These are phyloP conservation scores for Pythium chondricola DNA, from an alignment of 352 stramenopile species.

Conservation along the genomic window DNA sequence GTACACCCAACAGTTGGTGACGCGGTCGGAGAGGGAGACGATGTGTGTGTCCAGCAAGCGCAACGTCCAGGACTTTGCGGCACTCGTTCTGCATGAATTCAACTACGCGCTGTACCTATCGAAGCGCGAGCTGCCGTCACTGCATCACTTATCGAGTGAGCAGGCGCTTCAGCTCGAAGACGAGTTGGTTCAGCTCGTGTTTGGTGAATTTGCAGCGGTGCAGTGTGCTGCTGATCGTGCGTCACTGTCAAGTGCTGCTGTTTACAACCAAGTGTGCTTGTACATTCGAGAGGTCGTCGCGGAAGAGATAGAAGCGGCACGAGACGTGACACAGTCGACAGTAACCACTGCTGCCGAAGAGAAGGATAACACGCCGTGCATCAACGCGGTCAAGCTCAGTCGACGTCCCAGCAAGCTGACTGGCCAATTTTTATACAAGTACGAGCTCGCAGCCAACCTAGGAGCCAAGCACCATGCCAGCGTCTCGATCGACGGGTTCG, in stretches of 20 bases:
- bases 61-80: conserved; percentile 32
- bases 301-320: neutral
- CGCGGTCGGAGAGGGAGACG: conserved; percentile 16
- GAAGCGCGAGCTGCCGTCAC: neutral
- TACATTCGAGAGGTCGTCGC: conserved; percentile 5
- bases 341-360: neutral
- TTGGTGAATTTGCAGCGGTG: conserved; percentile 8
- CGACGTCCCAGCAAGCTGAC: conserved; percentile 12
- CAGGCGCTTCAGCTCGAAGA: neutral
- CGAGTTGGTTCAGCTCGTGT: conserved; percentile 10
- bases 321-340: neutral
- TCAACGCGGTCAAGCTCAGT: conserved; percentile 10
- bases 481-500: conserved; percentile 13
- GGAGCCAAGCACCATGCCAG: conserved; percentile 11
- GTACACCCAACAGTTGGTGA: conserved; percentile 58
- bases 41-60: neutral
- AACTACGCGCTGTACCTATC: conserved; percentile 29
- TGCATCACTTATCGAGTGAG: neutral
- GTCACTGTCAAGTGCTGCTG: neutral
- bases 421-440: conserved; percentile 10
- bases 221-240: neutral
- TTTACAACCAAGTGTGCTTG: neutral
- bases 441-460: conserved; percentile 8
- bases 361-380: neutral
- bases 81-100: conserved; percentile 46